Evolutionary conservation across 106 monocot genomes (phyloP).

Genomic region (Ottelia alismoides): DNA sequence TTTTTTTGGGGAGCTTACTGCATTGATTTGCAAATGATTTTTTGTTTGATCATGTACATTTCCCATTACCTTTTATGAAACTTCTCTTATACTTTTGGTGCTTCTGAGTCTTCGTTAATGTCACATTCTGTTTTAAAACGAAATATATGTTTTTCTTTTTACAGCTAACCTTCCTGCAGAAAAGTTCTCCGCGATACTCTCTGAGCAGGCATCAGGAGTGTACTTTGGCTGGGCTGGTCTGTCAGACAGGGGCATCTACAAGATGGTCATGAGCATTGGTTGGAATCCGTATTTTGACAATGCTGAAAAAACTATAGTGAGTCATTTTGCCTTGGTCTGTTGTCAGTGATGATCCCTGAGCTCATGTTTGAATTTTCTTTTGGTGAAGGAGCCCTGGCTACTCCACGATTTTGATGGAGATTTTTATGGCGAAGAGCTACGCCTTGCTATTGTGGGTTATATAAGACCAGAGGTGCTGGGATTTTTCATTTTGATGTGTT

Average conservation of each 20-base stretch:
- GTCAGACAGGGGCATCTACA: conserved; percentile 52
- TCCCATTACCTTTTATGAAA: too few relatives aligned
- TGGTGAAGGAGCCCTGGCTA: conserved; percentile 82
- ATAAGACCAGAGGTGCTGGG: conserved; percentile 78
- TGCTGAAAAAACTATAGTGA: conserved; percentile 82
- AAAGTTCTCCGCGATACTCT: conserved; percentile 52
- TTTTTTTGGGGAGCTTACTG: too few relatives aligned
- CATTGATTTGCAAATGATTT: too few relatives aligned
- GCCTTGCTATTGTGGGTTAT: conserved; percentile 76
- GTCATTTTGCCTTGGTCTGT: background rate
- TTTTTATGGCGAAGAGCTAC: conserved; percentile 92
- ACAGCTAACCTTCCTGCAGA: conserved; percentile 86
- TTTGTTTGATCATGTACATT: too few relatives aligned
- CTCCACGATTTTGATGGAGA: conserved; percentile 82
- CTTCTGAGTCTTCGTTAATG: too few relatives aligned
- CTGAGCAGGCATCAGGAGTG: conserved; percentile 83
- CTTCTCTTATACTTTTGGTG: too few relatives aligned
- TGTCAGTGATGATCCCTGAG: background rate
- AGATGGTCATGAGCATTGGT: conserved; percentile 98
- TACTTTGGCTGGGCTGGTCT: conserved; percentile 93
- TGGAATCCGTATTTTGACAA: conserved; percentile 98
- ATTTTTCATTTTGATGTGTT: background rate
- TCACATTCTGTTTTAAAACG: too few relatives aligned
- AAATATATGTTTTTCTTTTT: too few relatives aligned
- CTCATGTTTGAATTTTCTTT: background rate